These are phyloP conservation scores for Elongisporangium senticosum DNA, from an alignment of 352 stramenopile genomes.

Conservation along the genomic window DNA sequence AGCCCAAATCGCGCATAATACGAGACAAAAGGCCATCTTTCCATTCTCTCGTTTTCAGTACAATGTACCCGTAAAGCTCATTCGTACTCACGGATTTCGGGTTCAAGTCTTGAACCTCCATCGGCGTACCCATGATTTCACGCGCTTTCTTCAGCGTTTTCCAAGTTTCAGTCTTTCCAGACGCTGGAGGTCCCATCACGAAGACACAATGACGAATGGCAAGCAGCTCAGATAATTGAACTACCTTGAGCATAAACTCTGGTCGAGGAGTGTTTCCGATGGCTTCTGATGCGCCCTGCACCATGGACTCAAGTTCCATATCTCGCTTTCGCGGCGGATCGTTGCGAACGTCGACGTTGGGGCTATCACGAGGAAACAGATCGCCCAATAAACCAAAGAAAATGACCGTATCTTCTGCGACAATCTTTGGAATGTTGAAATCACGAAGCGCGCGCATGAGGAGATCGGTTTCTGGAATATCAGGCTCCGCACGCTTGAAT, in stretches of 20 bases:
- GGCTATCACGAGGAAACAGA: slow-evolving; percentile 89
- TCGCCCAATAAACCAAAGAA: slow-evolving; percentile 94
- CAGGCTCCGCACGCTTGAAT: slow-evolving; percentile 92
- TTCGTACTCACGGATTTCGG: slow-evolving; percentile 95
- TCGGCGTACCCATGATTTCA: slow-evolving; percentile 81
- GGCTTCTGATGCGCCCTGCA: slow-evolving; percentile 72
- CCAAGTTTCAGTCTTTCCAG: slow-evolving; percentile 95
- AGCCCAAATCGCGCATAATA: slow-evolving; percentile 94
- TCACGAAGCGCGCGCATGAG: slow-evolving; percentile 95
- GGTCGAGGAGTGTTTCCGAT: slow-evolving; percentile 77
- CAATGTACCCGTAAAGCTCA: slow-evolving; percentile 96
- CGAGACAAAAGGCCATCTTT: slow-evolving; percentile 93
- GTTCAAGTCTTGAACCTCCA: slow-evolving; percentile 92
- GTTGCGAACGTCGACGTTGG: slow-evolving; percentile 85
- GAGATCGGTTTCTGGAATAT: slow-evolving; percentile 90
- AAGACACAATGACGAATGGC: slow-evolving; percentile 96
- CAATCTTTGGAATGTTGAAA: slow-evolving; percentile 97
- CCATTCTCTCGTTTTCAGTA: slow-evolving; percentile 94
- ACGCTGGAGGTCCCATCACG: slow-evolving; percentile 92
- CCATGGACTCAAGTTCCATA: slow-evolving; percentile 89
- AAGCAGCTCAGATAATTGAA: slow-evolving; percentile 93
- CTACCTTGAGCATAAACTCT: slow-evolving; percentile 92
- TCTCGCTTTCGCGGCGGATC: slow-evolving; percentile 91
- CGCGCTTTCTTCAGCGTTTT: slow-evolving; percentile 89
- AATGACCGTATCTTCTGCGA: slow-evolving; percentile 92